Conservation (phyloP, 495 filamentous ascomycete species). For the Podospora didyma region DNA sequence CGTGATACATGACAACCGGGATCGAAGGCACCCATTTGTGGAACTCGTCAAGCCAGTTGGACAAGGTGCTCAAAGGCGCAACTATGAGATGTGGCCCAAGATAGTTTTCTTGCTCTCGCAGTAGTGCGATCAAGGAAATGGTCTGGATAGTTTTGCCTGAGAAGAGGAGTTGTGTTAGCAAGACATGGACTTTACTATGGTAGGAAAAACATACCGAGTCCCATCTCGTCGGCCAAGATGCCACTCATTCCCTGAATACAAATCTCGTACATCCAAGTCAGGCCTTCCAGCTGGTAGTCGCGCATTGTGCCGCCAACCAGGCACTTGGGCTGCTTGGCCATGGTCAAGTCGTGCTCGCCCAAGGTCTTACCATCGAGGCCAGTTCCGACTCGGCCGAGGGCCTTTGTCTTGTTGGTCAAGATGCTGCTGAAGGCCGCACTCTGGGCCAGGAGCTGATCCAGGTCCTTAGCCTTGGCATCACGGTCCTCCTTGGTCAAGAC, state of each 20-base stretch:
- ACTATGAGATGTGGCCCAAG: slow-evolving; percentile 83
- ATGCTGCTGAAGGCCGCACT: slow-evolving; percentile 49
- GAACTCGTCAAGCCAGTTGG: slow-evolving; percentile 97
- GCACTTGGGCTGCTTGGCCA: slow-evolving; percentile 79
- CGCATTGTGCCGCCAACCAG: slow-evolving; percentile 89
- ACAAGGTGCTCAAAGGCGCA: slow-evolving; percentile 85
- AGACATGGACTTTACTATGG: too few relatives aligned
- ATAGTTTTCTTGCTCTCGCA: slow-evolving; percentile 79
- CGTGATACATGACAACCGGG: slow-evolving; percentile 86
- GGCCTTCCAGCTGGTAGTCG: slow-evolving; percentile 86
- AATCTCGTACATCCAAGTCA: slow-evolving; percentile 92
- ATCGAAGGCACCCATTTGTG: slow-evolving; percentile 82
- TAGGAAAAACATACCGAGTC: slow-evolving; percentile 55
- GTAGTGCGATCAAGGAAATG: slow-evolving; percentile 82
- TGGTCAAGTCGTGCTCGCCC: slow-evolving; percentile 70
- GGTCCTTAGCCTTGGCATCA: slow-evolving; percentile 46
- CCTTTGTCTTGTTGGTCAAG: slow-evolving; percentile 52
- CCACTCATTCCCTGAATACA: slow-evolving; percentile 81
- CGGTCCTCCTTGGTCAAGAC: slow-evolving; percentile 49
- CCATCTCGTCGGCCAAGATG: slow-evolving; percentile 97
- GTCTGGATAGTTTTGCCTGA: slow-evolving; percentile 86
- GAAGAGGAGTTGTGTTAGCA: not conserved
- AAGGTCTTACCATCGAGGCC: slow-evolving; percentile 52
- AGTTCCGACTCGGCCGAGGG: slow-evolving; percentile 51
- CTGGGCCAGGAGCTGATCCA: slow-evolving; percentile 46